phyloP scores from a whole-genome alignment of 2,329 filamentous ascomycete species.

The Penicillium sp. region DNA sequence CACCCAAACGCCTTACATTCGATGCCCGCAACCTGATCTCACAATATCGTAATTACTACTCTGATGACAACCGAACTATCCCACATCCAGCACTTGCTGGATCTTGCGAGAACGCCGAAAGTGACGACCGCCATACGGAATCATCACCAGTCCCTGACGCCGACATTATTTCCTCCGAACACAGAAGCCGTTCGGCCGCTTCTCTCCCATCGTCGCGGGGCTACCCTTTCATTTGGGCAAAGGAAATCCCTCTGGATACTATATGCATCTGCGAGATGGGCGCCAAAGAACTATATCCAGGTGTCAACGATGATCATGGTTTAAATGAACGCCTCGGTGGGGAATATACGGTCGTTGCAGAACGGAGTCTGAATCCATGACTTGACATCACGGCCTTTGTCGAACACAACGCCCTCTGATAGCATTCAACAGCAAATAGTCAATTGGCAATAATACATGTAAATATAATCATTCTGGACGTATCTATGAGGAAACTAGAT shows the following conservation, averaged over 20 bases:
- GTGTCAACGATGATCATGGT: constrained; percentile 22
- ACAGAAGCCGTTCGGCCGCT: neutral
- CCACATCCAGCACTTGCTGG: constrained; percentile 7
- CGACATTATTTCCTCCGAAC: neutral
- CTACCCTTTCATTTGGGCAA: constrained; percentile 64
- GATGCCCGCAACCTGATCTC: constrained; percentile 36
- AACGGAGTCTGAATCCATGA: constrained; percentile 29
- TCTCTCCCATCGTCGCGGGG: neutral
- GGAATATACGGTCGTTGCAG: constrained; percentile 51
- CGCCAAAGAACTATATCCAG: constrained; percentile 62
- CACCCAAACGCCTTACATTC: constrained; percentile 46
- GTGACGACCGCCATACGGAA: neutral
- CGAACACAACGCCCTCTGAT: neutral
- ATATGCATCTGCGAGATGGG: constrained; percentile 86
- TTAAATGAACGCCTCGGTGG: constrained; percentile 50
- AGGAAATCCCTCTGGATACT: constrained; percentile 63
- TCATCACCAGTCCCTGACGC: neutral
- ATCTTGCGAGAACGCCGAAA: neutral
- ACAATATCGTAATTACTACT: constrained; percentile 36
- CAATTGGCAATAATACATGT: neutral
- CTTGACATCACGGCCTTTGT: neutral
- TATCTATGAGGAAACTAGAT: neutral
- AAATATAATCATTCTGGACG: neutral
- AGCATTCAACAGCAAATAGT: neutral
- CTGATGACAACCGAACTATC: constrained; percentile 24